These are phyloP conservation scores for Pestalotiopsis sp. DNA, from an alignment of 2,329 filamentous ascomycete species.

Conservation along the genomic window DNA sequence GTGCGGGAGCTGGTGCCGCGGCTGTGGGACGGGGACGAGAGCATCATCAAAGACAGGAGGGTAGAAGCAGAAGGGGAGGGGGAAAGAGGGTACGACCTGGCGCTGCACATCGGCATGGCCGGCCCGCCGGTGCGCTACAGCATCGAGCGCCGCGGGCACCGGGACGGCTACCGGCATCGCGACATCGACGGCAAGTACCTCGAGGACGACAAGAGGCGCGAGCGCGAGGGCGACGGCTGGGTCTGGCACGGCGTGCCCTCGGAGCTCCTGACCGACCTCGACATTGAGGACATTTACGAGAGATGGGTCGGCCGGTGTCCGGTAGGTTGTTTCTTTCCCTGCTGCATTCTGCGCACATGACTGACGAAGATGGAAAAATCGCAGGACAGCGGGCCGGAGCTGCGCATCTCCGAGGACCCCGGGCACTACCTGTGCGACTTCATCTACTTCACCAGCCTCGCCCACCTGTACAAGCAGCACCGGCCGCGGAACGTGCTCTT, in stretches of 20 bases:
- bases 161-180: constrained; percentile 69
- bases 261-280: constrained; percentile 59
- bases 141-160: constrained; percentile 70
- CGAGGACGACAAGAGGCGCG: constrained; percentile 49
- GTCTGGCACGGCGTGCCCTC: constrained; percentile 57
- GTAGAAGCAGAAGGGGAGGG: neutral
- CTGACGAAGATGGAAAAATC: neutral
- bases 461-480: constrained; percentile 53
- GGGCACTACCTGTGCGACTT: constrained; percentile 79
- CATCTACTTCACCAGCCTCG: constrained; percentile 72
- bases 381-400: constrained; percentile 38
- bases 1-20: constrained; percentile 66
- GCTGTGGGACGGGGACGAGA: constrained; percentile 55
- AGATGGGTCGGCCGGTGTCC: constrained; percentile 57
- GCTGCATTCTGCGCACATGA: neutral
- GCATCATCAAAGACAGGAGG: constrained; percentile 4
- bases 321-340: constrained; percentile 39
- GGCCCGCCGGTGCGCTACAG: constrained; percentile 65
- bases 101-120: constrained; percentile 83
- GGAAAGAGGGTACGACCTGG: constrained; percentile 52
- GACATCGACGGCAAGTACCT: constrained; percentile 70
- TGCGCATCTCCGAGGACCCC: constrained; percentile 69
- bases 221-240: constrained; percentile 45
- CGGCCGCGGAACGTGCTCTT: constrained; percentile 62
- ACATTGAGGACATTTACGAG: constrained; percentile 57